phyloP scores from a whole-genome alignment of 2,329 filamentous ascomycete species.

The Diplodia corticola region DNA sequence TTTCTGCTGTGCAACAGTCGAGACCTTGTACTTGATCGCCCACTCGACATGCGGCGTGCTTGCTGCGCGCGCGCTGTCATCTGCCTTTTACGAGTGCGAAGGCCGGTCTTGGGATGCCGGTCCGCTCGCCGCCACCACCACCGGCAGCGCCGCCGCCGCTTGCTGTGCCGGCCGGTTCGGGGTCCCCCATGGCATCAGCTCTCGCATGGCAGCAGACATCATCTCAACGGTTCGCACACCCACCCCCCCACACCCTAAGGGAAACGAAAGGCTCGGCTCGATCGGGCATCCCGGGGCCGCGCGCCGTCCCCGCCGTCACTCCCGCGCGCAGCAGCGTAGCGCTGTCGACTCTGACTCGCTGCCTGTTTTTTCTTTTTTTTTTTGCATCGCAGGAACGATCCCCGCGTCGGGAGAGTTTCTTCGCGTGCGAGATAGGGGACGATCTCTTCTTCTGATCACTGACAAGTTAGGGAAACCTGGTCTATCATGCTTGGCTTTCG shows the following conservation, averaged over 20 bases:
- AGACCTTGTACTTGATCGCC: too few species aligned
- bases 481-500: not conserved
- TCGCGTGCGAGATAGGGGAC: not conserved
- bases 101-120: too few species aligned
- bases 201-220: not conserved
- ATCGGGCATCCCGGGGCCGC: not conserved
- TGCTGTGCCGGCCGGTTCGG: too few species aligned
- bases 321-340: too few species aligned
- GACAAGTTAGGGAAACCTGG: not conserved
- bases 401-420: not conserved
- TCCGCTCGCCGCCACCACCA: too few species aligned
- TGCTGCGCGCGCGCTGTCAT: too few species aligned
- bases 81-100: too few species aligned
- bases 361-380: too few species aligned
- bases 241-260: not conserved
- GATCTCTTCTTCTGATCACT: not conserved
- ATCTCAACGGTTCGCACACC: not conserved
- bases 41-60: too few species aligned
- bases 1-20: too few species aligned
- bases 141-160: not conserved
- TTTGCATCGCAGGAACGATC: not conserved
- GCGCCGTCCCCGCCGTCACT: not conserved
- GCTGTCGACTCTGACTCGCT: not conserved
- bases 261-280: not conserved
- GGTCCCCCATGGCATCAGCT: too few species aligned